A percentile compares a stretch with the other conserved stretches of the same genome.
Evolutionary conservation across 352 stramenopile species (phyloP).

Genomic region (Phytophthora podocarpi): DNA sequence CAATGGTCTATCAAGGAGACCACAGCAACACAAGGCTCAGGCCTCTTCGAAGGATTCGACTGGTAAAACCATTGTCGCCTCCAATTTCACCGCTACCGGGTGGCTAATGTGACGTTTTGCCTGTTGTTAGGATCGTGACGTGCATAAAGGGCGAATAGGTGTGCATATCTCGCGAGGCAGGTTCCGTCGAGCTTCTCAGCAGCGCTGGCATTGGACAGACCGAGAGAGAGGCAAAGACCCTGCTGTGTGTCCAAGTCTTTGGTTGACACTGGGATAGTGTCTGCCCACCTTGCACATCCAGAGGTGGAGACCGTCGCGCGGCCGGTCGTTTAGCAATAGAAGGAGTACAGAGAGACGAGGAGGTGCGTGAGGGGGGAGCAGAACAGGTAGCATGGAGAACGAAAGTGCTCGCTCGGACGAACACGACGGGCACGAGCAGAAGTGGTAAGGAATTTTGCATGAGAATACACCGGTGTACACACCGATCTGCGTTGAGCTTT

Average conservation of each 20-base stretch:
- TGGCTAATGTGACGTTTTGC: slow-evolving; percentile 10
- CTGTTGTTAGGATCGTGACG: slow-evolving; percentile 77
- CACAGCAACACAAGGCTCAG: slow-evolving; percentile 96
- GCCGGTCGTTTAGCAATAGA: slow-evolving; percentile 32
- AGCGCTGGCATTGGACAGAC: slow-evolving; percentile 9
- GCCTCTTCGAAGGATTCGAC: slow-evolving; percentile 99
- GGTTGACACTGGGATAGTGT: neutral
- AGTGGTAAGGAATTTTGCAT: slow-evolving; percentile 30
- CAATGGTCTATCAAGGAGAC: slow-evolving; percentile 99
- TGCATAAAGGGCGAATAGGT: slow-evolving; percentile 89
- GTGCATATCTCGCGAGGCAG: slow-evolving; percentile 4
- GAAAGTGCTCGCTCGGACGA: slow-evolving; percentile 7
- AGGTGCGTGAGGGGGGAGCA: neutral
- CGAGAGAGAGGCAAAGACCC: neutral
- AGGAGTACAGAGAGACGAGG: slow-evolving; percentile 11
- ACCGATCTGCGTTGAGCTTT: slow-evolving; percentile 16
- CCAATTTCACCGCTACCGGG: neutral
- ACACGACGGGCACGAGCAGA: neutral
- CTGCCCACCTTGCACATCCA: slow-evolving; percentile 2
- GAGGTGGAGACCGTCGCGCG: slow-evolving; percentile 7
- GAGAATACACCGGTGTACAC: slow-evolving; percentile 20
- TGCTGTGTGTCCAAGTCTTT: neutral
- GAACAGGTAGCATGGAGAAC: slow-evolving; percentile 13
- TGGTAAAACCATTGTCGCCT: slow-evolving; percentile 71
- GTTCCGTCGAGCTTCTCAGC: slow-evolving; percentile 4